Evolutionary conservation across 805 yeast species (phyloP).

Genomic region (Nakazawaea siamensis): DNA sequence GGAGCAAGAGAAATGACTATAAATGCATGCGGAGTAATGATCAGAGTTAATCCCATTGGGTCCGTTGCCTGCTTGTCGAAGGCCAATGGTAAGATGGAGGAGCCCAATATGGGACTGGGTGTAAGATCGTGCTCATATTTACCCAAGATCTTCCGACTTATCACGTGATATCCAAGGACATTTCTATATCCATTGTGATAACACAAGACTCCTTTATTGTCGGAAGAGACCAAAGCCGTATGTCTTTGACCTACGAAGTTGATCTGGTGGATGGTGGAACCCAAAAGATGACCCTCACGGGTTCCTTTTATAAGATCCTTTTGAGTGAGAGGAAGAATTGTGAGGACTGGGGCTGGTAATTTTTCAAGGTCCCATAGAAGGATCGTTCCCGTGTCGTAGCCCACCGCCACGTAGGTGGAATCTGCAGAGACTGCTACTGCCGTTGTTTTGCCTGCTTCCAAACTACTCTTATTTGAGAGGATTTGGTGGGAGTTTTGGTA

Average conservation of each 20-base stretch:
- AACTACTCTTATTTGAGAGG: conserved; percentile 22
- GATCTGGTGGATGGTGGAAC: conserved; percentile 32
- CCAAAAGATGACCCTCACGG: conserved; percentile 27
- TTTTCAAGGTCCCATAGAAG: conserved; percentile 56
- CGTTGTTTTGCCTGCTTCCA: conserved; percentile 40
- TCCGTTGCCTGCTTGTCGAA: conserved; percentile 47
- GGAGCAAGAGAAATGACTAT: conserved; percentile 49
- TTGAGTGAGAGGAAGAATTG: conserved; percentile 21
- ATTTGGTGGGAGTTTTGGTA: conserved; percentile 47
- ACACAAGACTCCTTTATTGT: conserved; percentile 47
- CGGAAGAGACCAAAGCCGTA: conserved; percentile 49
- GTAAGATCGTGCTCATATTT: conserved; percentile 20
- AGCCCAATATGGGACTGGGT: conserved; percentile 24
- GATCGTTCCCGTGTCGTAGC: conserved; percentile 57
- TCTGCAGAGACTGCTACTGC: conserved; percentile 57
- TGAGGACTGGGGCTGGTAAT: conserved; percentile 20
- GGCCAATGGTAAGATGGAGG: conserved; percentile 54
- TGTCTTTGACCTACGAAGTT: conserved; percentile 42
- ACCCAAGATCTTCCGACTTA: conserved; percentile 47
- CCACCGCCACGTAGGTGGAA: conserved; percentile 61
- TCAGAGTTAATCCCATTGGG: conserved; percentile 48
- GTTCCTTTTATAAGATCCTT: conserved; percentile 14
- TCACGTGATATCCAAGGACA: conserved; percentile 40
- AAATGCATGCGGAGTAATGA: conserved; percentile 43
- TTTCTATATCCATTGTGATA: conserved; percentile 58